Base-by-base conservation (phyloP, 2,329 filamentous ascomycete species). In the Penicillium janthinellum region DNA sequence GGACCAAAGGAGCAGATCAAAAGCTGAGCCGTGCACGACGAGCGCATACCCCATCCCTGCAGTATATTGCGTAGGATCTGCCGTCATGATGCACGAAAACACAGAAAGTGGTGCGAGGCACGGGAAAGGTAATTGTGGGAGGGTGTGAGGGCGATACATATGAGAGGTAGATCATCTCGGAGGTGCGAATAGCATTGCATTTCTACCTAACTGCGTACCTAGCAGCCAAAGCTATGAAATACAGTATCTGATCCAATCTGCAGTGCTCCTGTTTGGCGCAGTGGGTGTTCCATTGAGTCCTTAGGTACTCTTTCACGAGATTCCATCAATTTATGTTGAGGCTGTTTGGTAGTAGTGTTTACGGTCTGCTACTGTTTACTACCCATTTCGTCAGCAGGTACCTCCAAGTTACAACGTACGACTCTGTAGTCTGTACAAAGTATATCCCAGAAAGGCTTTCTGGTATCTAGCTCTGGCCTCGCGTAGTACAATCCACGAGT, bases 1-100 rank as follows among this genome's bases (percentile, higher is more conserved):
- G 39, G 12, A 14, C 6, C 5, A 10, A 14, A 45, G 20, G 12
- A 45, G 14, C 42, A n/a, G 59, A 62, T 63, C 55, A 48, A 11
- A 55, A 38, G 48, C 49, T 59, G 58, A 65, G 58, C 61, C 64
- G 64, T 65, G 65, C 60, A 63, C 58, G 41, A 41, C 31, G 44
- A 50, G 37, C 25, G 25, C 38, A 49, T 54, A 47, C 55, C 37
- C 17, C 28, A 42, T 41, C 28, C 49, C 53, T 60, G 57, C 44
- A 58, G 56, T 57, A 44, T 51, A 57, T 61, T 59, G 58, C 60
- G 44, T 61, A 47, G 35, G 20, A 56, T 58, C 56, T 52, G 44
- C 54, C 31, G 49, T 61, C 47, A 39, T 42, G 41, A 38, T 35
- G 42, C 39, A 56, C 47, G 47, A n/a, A 49, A 49, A 12, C n/a